Percentiles rank a stretch among this genome's conserved stretches.
phyloP scores from a whole-genome alignment of 257 asterid genomes.

The Jacaranda copaia region DNA sequence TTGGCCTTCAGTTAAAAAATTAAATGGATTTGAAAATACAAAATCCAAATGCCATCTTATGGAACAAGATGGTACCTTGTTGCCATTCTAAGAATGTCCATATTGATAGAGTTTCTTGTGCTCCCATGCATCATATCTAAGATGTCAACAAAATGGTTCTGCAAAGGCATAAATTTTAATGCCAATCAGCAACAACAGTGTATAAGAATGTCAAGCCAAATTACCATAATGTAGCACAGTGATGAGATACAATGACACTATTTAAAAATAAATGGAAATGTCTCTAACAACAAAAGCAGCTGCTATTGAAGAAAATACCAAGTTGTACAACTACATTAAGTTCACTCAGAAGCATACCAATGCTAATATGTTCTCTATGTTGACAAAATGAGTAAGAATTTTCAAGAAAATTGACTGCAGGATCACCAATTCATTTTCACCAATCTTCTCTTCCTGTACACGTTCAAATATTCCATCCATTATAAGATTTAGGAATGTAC shows the following conservation, averaged over 20 bases:
- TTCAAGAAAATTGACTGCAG: slow-evolving; percentile 77
- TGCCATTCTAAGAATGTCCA: slow-evolving; percentile 71
- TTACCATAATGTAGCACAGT: slow-evolving; percentile 2
- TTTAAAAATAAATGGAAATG: slow-evolving; percentile 8
- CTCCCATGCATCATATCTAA: slow-evolving; percentile 79
- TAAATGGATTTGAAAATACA: slow-evolving; percentile 3
- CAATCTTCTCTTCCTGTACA: slow-evolving; percentile 49
- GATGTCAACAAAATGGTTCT: slow-evolving; percentile 85
- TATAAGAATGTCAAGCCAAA: slow-evolving; percentile 29
- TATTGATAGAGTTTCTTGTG: slow-evolving; percentile 66
- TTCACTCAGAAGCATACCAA: slow-evolving; percentile 61
- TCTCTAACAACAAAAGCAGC: slow-evolving; percentile 21
- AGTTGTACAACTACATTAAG: slow-evolving; percentile 15
- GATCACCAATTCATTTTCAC: slow-evolving; percentile 61
- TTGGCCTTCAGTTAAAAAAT: slow-evolving; percentile 34
- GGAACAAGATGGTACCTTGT: slow-evolving; percentile 54
- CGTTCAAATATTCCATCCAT: slow-evolving; percentile 73
- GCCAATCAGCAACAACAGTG: slow-evolving; percentile 33
- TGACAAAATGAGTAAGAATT: slow-evolving; percentile 61
- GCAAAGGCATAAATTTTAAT: slow-evolving; percentile 45
- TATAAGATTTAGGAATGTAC: slow-evolving; percentile 49
- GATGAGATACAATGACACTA: slow-evolving; percentile 19
- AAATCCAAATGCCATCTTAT: slow-evolving; percentile 10
- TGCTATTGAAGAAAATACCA: slow-evolving; percentile 29
- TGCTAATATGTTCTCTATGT: slow-evolving; percentile 58